A percentile compares a stretch with the other conserved stretches of the same genome.
Evolutionary conservation across 2,329 filamentous ascomycete species (phyloP).

Genomic region (Arthrobotrys megalospora): DNA sequence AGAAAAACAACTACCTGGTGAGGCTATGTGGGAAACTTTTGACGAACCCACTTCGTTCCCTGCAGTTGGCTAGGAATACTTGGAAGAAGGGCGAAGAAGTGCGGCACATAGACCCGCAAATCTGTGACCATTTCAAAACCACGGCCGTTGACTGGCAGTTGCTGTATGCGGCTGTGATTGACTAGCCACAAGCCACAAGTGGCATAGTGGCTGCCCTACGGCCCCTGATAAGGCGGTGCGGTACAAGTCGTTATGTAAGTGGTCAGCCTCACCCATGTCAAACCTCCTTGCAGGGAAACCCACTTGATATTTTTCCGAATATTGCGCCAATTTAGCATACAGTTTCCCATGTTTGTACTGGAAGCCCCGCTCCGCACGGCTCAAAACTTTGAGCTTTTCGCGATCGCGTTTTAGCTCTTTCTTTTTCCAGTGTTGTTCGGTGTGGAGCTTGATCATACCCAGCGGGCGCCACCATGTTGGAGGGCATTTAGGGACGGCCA

Average conservation of each 20-base stretch:
- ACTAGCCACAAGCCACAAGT: conserved; percentile 43
- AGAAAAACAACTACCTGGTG: neutral
- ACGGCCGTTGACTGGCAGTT: conserved; percentile 23
- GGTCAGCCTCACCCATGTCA: conserved; percentile 50
- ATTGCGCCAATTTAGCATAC: conserved; percentile 31
- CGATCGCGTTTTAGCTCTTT: conserved; percentile 34
- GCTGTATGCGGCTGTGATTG: conserved; percentile 44
- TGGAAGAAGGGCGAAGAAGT: neutral
- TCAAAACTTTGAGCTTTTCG: conserved; percentile 45
- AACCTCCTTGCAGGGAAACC: conserved; percentile 18
- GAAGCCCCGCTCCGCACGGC: conserved; percentile 32
- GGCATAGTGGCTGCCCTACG: conserved; percentile 40
- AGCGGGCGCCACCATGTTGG: conserved; percentile 50
- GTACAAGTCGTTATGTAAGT: conserved; percentile 13
- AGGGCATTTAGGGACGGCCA: neutral
- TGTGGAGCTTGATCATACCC: conserved; percentile 29
- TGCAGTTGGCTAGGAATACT: neutral
- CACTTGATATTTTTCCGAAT: conserved; percentile 42
- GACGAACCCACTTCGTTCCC: neutral
- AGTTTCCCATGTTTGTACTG: conserved; percentile 21
- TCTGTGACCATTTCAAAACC: conserved; percentile 20
- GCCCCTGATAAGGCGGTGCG: conserved; percentile 47
- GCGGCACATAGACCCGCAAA: conserved; percentile 29
- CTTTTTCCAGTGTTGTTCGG: conserved; percentile 36
- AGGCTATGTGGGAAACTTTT: conserved; percentile 25